Evolutionary conservation across 1,139 yeast species (phyloP).

Genomic region (Trichomonascaceae sp.): DNA sequence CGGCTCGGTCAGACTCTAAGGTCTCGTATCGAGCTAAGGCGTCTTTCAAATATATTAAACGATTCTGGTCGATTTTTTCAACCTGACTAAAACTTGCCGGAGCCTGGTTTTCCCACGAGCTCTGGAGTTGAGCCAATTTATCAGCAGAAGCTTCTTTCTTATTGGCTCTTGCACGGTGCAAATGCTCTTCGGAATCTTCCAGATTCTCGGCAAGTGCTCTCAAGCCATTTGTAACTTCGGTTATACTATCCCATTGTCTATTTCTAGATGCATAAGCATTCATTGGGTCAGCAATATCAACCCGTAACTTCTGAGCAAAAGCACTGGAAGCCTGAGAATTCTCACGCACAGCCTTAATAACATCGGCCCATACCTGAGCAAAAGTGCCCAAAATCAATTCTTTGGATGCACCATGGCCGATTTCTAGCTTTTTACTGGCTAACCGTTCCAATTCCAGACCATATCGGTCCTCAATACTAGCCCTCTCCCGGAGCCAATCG

Average conservation of each 20-base stretch:
- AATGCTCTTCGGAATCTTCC: conserved; percentile 21
- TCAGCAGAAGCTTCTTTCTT: conserved; percentile 23
- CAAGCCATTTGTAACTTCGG: conserved; percentile 27
- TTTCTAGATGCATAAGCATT: conserved; percentile 21
- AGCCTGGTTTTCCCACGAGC: conserved; percentile 67
- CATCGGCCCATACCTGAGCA: conserved; percentile 30
- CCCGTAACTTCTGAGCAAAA: conserved; percentile 28
- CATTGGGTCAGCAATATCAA: conserved; percentile 33
- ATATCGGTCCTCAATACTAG: conserved; percentile 31
- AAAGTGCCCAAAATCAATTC: conserved; percentile 29
- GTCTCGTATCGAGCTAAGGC: conserved; percentile 66
- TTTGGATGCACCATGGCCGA: conserved; percentile 8
- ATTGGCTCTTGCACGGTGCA: conserved; percentile 16
- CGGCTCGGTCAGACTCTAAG: conserved; percentile 34
- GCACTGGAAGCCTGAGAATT: conserved; percentile 27
- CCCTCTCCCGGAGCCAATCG: conserved; percentile 35
- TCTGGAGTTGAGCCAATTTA: conserved; percentile 22
- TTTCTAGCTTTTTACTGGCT: conserved; percentile 18
- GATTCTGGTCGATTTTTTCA: conserved; percentile 64
- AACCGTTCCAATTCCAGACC: conserved; percentile 33
- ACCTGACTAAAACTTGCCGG: conserved; percentile 72
- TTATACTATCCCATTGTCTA: conserved; percentile 29
- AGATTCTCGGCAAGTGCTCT: conserved; percentile 23
- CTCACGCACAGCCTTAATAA: conserved; percentile 26
- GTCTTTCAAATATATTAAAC: conserved; percentile 64